A percentile compares a stretch with the other conserved stretches of the same genome.
These are phyloP conservation scores for Dillenia suffruticosa DNA, from an alignment of 164 flowering plant genomes.

Conservation along the genomic window DNA sequence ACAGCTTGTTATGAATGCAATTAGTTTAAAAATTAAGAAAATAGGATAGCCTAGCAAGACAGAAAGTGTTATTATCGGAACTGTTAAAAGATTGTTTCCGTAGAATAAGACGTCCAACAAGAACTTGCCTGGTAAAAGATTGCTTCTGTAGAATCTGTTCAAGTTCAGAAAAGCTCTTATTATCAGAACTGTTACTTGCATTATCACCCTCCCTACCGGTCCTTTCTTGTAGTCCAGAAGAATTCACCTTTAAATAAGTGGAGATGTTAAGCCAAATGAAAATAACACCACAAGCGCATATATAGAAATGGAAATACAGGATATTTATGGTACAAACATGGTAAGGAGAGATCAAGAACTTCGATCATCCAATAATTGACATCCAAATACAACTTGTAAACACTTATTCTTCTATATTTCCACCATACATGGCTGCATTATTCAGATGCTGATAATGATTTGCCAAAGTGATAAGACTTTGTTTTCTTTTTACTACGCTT, in stretches of 20 bases:
- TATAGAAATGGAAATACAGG: too few relatives aligned
- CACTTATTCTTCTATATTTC: too few relatives aligned
- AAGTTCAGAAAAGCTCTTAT: slow-evolving; percentile 38
- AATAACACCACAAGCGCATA: too few relatives aligned
- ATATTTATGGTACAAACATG: too few relatives aligned
- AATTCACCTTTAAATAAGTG: slow-evolving; percentile 8
- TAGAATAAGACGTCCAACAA: neutral
- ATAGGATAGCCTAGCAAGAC: neutral
- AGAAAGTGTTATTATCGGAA: neutral
- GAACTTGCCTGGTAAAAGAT: slow-evolving; percentile 70
- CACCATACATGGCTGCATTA: too few relatives aligned
- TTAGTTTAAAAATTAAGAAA: neutral
- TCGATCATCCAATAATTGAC: too few relatives aligned
- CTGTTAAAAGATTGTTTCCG: neutral
- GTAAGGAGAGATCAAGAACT: too few relatives aligned
- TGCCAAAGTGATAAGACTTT: too few relatives aligned
- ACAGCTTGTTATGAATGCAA: neutral
- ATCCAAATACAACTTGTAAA: too few relatives aligned
- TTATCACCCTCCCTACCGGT: slow-evolving; percentile 10
- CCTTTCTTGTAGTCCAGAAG: slow-evolving; percentile 10
- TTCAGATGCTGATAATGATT: too few relatives aligned
- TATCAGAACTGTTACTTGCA: slow-evolving; percentile 13
- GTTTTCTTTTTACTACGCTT: too few relatives aligned
- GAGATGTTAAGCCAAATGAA: slow-evolving; percentile 1
- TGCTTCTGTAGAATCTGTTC: slow-evolving; percentile 64